These are phyloP conservation scores for Phellopilus nigrolimitatus DNA, from an alignment of 1,284 basidiomycete species.

Conservation along the genomic window DNA sequence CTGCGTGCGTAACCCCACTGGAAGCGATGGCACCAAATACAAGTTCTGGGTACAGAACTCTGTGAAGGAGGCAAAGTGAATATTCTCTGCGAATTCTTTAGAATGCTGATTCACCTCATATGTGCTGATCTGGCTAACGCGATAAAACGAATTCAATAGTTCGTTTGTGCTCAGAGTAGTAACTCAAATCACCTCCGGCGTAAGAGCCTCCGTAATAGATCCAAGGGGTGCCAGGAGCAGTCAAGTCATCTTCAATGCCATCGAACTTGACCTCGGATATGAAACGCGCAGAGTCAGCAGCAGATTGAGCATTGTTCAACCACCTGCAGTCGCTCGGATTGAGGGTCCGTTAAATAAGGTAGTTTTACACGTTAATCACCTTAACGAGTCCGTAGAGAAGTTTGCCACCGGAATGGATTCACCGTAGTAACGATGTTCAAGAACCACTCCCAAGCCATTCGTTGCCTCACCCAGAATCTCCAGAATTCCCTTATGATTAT, in stretches of 20 bases:
- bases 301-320: constrained; percentile 85
- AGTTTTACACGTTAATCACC: constrained; percentile 37
- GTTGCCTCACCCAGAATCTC: constrained; percentile 82
- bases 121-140: constrained; percentile 87
- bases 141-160: neutral
- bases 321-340: constrained; percentile 46
- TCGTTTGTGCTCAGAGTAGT: neutral
- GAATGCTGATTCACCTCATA: constrained; percentile 50
- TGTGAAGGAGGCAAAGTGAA: neutral
- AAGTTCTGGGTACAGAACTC: constrained; percentile 77
- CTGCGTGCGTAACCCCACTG: constrained; percentile 78
- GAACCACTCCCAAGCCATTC: constrained; percentile 79
- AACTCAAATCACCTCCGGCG: constrained; percentile 49
- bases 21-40: constrained; percentile 91
- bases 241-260: constrained; percentile 66
- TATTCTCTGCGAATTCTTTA: neutral
- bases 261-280: constrained; percentile 77
- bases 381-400: constrained; percentile 76
- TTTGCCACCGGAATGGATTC: constrained; percentile 75
- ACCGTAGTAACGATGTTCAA: constrained; percentile 91
- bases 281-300: constrained; percentile 91
- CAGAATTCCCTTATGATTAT: constrained; percentile 81
- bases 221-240: constrained; percentile 74
- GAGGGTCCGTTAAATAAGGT: constrained; percentile 18
- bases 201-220: constrained; percentile 95